Conservation (phyloP, 177 flowering plant genomes). For the Vitis hybrid region DNA sequence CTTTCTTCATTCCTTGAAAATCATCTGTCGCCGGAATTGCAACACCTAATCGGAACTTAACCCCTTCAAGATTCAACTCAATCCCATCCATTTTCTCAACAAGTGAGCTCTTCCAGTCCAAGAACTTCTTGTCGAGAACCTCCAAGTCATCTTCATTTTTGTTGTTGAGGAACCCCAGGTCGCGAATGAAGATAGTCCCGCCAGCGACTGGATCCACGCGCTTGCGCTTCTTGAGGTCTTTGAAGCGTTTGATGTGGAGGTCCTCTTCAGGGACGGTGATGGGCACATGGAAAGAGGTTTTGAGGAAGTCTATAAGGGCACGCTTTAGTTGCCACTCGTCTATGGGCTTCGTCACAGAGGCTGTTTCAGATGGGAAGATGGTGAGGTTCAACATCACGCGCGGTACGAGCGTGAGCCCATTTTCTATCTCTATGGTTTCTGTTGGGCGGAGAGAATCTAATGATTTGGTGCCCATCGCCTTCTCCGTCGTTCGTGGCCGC, state of each 20-base stretch:
- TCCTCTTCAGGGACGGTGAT: slow-evolving; percentile 66
- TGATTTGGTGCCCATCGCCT: slow-evolving; percentile 11
- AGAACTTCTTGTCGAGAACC: slow-evolving; percentile 50
- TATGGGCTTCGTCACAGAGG: slow-evolving; percentile 58
- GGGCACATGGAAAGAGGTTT: slow-evolving; percentile 42
- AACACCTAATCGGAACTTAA: slow-evolving; percentile 57
- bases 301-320: slow-evolving; percentile 68
- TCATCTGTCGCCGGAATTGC: slow-evolving; percentile 63
- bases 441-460: slow-evolving; percentile 48
- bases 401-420: slow-evolving; percentile 61
- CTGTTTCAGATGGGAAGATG: slow-evolving; percentile 38
- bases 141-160: slow-evolving; percentile 22
- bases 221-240: slow-evolving; percentile 80
- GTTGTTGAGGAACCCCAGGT: slow-evolving; percentile 56
- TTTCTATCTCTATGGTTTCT: slow-evolving; percentile 60
- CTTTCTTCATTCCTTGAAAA: slow-evolving; percentile 62
- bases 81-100: slow-evolving; percentile 77
- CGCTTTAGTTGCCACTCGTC: slow-evolving; percentile 87
- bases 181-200: slow-evolving; percentile 62
- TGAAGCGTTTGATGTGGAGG: slow-evolving; percentile 41
- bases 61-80: slow-evolving; percentile 72
- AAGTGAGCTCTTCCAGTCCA: slow-evolving; percentile 62
- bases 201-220: slow-evolving; percentile 81
- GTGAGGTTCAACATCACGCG: slow-evolving; percentile 70
- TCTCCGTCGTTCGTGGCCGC: neutral